A percentile compares a stretch with the other conserved stretches of the same genome.
Evolutionary conservation across 805 yeast species (phyloP).

Genomic region (Saccharomycopsis fibuligera): DNA sequence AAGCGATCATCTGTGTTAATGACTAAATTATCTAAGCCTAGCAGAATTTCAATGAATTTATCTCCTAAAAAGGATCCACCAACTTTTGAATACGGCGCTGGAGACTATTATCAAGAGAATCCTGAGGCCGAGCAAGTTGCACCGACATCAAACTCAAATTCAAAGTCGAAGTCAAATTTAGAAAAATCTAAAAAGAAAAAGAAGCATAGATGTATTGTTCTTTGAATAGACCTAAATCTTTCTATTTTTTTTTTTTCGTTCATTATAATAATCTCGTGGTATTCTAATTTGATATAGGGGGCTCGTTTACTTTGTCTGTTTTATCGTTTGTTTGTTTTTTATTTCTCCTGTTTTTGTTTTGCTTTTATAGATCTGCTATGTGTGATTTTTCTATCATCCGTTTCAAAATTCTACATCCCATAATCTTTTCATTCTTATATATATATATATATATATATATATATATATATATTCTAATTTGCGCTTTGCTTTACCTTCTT

Average conservation of each 20-base stretch:
- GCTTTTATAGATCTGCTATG: too few species aligned
- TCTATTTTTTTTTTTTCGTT: neutral
- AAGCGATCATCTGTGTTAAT: neutral
- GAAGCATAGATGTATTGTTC: neutral
- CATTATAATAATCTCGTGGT: too few species aligned
- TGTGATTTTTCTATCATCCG: too few species aligned
- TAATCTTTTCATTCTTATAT: too few species aligned
- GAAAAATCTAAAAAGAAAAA: neutral
- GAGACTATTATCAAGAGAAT: neutral
- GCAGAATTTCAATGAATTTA: conserved; percentile 1
- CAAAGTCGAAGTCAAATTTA: too few species aligned
- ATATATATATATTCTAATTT: too few species aligned
- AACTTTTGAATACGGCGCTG: conserved; percentile 8
- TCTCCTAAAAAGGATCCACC: conserved; percentile 9
- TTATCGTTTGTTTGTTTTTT: neutral
- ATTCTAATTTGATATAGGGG: neutral
- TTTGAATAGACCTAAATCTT: too few species aligned
- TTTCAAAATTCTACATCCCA: too few species aligned
- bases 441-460: too few species aligned
- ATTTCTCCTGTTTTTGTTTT: neutral
- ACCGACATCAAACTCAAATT: too few species aligned
- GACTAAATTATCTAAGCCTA: neutral
- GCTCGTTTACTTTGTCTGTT: neutral
- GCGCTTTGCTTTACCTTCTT: too few species aligned
- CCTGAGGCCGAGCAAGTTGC: neutral